These are phyloP conservation scores for Colletotrichum cuscutae DNA, from an alignment of 2,329 filamentous ascomycete species.

Conservation along the genomic window DNA sequence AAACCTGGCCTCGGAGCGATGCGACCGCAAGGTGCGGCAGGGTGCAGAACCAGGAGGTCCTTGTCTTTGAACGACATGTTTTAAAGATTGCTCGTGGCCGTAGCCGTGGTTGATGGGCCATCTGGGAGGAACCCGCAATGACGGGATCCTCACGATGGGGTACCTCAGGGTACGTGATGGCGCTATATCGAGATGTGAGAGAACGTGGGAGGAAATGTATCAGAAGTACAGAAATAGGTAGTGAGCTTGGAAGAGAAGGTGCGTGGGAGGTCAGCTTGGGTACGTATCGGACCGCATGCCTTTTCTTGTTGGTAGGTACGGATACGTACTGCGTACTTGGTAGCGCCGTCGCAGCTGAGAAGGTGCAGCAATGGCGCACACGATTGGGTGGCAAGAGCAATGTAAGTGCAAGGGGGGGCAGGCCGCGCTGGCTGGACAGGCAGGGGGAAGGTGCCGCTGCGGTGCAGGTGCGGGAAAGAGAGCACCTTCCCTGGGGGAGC, in stretches of 20 bases:
- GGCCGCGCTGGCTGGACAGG: too few relatives aligned
- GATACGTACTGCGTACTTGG: neutral
- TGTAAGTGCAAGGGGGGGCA: neutral
- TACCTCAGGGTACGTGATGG: neutral
- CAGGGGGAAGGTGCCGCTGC: neutral
- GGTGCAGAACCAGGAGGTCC: neutral
- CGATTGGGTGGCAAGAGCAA: neutral
- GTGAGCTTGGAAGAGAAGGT: neutral
- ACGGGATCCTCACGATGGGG: neutral
- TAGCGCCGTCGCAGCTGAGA: neutral
- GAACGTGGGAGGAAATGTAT: too few relatives aligned
- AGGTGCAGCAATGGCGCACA: neutral
- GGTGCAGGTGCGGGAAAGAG: neutral
- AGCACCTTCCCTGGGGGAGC: neutral
- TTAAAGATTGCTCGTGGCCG: neutral
- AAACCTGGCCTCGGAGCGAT: conserved; percentile 18
- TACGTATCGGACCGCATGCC: neutral
- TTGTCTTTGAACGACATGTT: conserved; percentile 3
- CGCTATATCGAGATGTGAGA: neutral
- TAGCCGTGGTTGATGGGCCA: neutral
- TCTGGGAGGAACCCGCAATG: conserved; percentile 7
- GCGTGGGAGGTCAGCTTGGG: neutral
- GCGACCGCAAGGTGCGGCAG: conserved; percentile 9
- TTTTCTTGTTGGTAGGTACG: neutral
- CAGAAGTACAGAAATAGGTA: neutral